Percentiles rank a stretch among this genome's conserved stretches.
Conservation (phyloP, 164 flowering plant genomes). For the Magnolia kwangsiensis region DNA sequence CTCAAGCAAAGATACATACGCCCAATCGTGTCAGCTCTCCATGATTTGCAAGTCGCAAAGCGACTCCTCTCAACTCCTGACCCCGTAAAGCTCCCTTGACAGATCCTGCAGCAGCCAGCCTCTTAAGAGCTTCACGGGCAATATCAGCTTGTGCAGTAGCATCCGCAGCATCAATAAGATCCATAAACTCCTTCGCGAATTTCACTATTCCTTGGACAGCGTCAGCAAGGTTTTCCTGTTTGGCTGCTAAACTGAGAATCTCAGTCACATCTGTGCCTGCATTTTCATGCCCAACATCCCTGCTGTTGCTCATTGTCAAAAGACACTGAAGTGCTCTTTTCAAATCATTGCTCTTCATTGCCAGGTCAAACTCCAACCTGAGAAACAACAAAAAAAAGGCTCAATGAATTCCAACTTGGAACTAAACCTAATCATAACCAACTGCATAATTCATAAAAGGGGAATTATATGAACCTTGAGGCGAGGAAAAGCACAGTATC, state of each 20-base stretch:
- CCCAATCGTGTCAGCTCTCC: conserved; percentile 88
- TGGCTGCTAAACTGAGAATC: conserved; percentile 66
- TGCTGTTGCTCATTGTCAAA: conserved; percentile 93
- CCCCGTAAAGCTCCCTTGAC: conserved; percentile 88
- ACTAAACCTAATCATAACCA: no score
- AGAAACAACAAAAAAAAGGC: conserved; percentile 1
- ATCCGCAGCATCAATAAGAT: conserved; percentile 98
- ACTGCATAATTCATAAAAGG: background rate
- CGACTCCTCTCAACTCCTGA: conserved; percentile 79
- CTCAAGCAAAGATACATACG: conserved; percentile 43
- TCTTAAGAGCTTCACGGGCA: conserved; percentile 94
- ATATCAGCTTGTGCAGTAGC: conserved; percentile 94
- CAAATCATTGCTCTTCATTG: conserved; percentile 94
- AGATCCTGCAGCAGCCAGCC: conserved; percentile 92
- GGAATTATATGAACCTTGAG: no score
- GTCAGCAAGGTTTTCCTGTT: conserved; percentile 73
- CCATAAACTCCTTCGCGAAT: conserved; percentile 83
- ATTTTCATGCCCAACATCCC: conserved; percentile 82
- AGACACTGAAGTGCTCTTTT: conserved; percentile 96
- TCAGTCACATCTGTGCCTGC: conserved; percentile 69
- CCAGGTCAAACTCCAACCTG: conserved; percentile 95
- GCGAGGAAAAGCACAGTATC: no score
- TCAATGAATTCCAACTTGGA: no score
- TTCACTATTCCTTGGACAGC: conserved; percentile 95
- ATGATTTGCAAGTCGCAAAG: conserved; percentile 93